Base-by-base conservation (phyloP, 169 alveolate genomes). In the Cryptosporidium bovis region DNA sequence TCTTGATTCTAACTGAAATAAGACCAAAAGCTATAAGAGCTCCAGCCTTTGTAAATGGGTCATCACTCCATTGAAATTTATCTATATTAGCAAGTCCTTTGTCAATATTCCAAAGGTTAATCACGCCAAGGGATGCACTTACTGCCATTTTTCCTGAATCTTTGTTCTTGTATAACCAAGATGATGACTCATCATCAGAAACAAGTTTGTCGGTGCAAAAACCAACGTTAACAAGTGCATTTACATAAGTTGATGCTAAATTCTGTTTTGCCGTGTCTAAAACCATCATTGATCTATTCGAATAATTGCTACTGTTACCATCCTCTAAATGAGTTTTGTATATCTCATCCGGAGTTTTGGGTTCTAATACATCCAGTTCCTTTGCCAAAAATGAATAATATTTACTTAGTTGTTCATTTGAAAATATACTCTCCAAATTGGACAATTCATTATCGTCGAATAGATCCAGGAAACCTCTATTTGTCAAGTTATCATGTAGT, bases 191-290 rank as follows among this genome's bases (percentile, higher is more conserved):
- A 10, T 95, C 94, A 24, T 82, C 93, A 24, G 95, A 92, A 92
- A 97, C 92, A 34, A 97, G 94, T 16, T 91, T 90, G 82, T 97
- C 99, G 50, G 95, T 96, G 83, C 99, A 96, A 89, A 95, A 97
- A 13, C 99, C 99, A 36, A 98, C 98, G 91, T 98, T 98, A n/a
- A 98, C 98, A 91, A 98, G 97, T n/a, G 99, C 99, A 89, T 97
- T 97, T 53, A 97, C 99, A 71, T 97, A 96, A 1, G 99, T 95
- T 36, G 97, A 93, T 1, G 99, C 98, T 68, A 98, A 91, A 83
- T 98, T 98, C 71, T 97, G 98, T 84, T 96, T 94, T 2, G 98
- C 97, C 13, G 98, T 94, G 84, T 97, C 99, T 58, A 97, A 71
- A 12, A 91, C 92, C 84, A 82, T 82, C 66, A 91, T 82, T 84